Evolutionary conservation across 2,329 filamentous ascomycete species (phyloP).

Genomic region (Colletotrichum sojae): DNA sequence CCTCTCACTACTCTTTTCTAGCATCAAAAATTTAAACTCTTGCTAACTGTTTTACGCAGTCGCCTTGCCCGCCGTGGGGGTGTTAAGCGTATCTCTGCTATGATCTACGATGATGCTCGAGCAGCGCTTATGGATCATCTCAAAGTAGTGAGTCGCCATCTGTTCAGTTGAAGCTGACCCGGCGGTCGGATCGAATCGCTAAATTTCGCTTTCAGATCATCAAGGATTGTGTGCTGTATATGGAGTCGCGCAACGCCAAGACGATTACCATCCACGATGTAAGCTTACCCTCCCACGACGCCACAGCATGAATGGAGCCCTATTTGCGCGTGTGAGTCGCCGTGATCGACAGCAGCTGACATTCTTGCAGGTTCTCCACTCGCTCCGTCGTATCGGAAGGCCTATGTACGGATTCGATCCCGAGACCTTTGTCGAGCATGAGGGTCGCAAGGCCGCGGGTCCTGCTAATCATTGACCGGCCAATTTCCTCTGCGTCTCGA

Average conservation of each 20-base stretch:
- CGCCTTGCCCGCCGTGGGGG: constrained; percentile 82
- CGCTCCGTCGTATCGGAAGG: constrained; percentile 61
- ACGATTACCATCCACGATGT: constrained; percentile 76
- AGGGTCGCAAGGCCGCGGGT: constrained; percentile 32
- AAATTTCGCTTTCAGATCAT: constrained; percentile 62
- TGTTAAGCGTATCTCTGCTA: constrained; percentile 78
- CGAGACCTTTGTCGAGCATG: constrained; percentile 49
- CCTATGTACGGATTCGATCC: constrained; percentile 73
- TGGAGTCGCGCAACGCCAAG: constrained; percentile 70
- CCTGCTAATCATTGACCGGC: not conserved
- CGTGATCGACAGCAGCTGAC: constrained; percentile 18
- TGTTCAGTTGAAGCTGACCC: not conserved
- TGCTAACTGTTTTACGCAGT: constrained; percentile 52
- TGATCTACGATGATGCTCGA: constrained; percentile 75
- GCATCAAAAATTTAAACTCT: not conserved
- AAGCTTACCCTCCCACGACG: constrained; percentile 45
- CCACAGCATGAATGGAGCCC: not conserved
- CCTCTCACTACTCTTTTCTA: not conserved
- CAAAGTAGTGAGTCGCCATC: constrained; percentile 54
- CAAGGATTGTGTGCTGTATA: constrained; percentile 61
- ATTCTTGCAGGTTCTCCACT: constrained; percentile 65
- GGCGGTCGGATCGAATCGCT: not conserved
- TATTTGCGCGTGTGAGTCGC: not conserved
- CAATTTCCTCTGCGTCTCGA: too few relatives aligned
- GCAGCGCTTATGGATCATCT: constrained; percentile 65